Base-by-base conservation (phyloP, 1,139 yeast genomes). In the Debaryomyces nepalensis region DNA sequence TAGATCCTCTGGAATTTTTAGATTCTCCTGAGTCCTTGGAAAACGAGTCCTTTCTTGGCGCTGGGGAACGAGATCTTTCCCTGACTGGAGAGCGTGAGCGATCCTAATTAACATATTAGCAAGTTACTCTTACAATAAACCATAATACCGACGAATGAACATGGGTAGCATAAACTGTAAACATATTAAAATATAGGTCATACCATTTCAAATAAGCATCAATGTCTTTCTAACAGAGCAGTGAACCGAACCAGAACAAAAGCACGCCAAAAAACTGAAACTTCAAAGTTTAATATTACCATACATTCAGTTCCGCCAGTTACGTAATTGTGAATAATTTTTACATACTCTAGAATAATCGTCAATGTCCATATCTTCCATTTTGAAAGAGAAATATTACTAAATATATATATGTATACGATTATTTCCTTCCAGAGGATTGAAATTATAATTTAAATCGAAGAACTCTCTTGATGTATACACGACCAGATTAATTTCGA, bases 351-450 rank as follows among this genome's bases (percentile, higher is more conserved):
- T 73, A 53, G 79, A 69, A 56, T 73, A 75, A 57, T 74, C 77
- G 59, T 78, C 83, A 45, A 78, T 73, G 51, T 78, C 83, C 77
- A 79, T 75, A 37, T 66, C 75, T 48, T 75, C 80, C 68, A 75
- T 75, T 41, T 42, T 40, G 39, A 35, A 14, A 11, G 12, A 16
- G 14, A 15, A 10, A 7, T 38, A 26, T 12, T 24, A 31, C 14
- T 24, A 5, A 27, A 21, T 18, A 20, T 27, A 29, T 16, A 11
- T n/a, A 8, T 14, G 23, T 31, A 31, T 31, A 14, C 14, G 12
- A 10, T 14, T 20, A 31, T 31, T 21, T 12, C 9, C 12, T 16
- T 31, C n/a, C 2, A 19, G 15, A 12, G 24, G 7, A 19, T 8
- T 5, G 12, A 18, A 19, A 18, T 16, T 20, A 14, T 19, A n/a